Evolutionary conservation across 1,284 basidiomycete species (phyloP), one percentile per base, ranked within the genome.

Genomic region (Apiotrichum gracile): DNA sequence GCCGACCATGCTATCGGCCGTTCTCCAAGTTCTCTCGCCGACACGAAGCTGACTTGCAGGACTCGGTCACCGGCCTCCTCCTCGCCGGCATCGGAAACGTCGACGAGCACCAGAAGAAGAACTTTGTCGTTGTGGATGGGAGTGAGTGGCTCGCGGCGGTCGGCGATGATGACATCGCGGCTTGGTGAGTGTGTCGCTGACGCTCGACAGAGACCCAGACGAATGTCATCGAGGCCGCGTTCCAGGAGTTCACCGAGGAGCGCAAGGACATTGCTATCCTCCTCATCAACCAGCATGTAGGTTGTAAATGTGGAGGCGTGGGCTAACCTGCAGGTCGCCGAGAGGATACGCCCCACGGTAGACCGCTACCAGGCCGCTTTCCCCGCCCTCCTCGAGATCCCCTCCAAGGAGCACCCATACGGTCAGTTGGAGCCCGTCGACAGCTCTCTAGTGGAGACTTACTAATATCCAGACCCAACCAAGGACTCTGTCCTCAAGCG

Each of bases 401-500:
- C 96, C 19, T 74, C 72, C 54, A 76, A 76, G 57, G 74, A 76
- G 58, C 88, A 91, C 74, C 89, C 90, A 47, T 93, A 92, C 65
- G 89, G 90, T 89, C 61, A 55, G 79, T 71, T n/a, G n/a, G n/a
- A n/a, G n/a, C n/a, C n/a, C n/a, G n/a, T n/a, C n/a, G n/a, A n/a
- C n/a, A n/a, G n/a, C n/a, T 34, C 10, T 25, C 16, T 19, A 16
- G 14, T 7, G 8, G 25, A 37, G 35, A 9, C 5, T 16, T 37
- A 27, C 47, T 60, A 29, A 49, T 35, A 45, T 46, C 40, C 70
- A 97, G 93, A 99, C 76, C 96, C 96, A 7, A 84, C 86, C 12
- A 98, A 97, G 76, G 96, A 99, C 73, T 96, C 91, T 2, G 84
- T 99, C 33, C 80, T 99, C 66, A 98, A 97, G 76, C 85, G 96